phyloP scores from a whole-genome alignment of 495 filamentous ascomycete genomes.

The Hypoxylon fuscum region DNA sequence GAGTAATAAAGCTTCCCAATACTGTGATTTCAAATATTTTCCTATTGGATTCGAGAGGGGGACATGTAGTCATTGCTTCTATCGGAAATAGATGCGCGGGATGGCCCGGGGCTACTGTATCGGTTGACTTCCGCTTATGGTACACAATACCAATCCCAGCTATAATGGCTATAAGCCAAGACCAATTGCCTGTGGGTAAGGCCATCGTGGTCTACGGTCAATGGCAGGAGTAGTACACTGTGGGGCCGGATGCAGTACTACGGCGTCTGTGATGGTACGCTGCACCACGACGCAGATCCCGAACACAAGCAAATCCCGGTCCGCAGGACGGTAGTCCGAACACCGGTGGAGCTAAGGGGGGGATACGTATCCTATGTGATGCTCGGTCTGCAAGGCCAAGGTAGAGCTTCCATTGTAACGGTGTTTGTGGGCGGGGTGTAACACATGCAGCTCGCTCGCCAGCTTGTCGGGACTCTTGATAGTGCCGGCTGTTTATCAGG shows the following conservation, averaged over 20 bases:
- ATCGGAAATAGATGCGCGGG: conserved; percentile 11
- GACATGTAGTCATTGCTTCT: conserved; percentile 4
- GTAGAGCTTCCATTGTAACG: conserved; percentile 26
- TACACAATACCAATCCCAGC: conserved; percentile 15
- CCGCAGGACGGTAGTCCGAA: conserved; percentile 32
- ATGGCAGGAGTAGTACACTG: conserved; percentile 23
- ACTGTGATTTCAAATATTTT: conserved; percentile 1
- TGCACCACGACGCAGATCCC: conserved; percentile 43
- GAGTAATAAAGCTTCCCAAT: conserved; percentile 6
- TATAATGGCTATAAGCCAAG: conserved; percentile 25
- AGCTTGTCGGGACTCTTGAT: conserved; percentile 32
- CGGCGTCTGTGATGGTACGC: conserved; percentile 33
- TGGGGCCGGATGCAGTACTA: conserved; percentile 31
- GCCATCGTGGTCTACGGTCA: conserved; percentile 25
- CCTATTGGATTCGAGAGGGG: conserved; percentile 7
- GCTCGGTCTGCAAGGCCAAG: conserved; percentile 24
- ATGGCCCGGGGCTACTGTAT: conserved; percentile 26
- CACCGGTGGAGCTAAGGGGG: conserved; percentile 15
- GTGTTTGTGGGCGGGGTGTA: conserved; percentile 28
- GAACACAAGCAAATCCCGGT: conserved; percentile 44
- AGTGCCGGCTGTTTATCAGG: conserved; percentile 4
- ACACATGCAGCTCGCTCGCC: conserved; percentile 23
- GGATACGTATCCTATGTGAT: conserved; percentile 6
- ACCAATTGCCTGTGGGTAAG: conserved; percentile 8
- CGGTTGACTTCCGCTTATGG: conserved; percentile 5